phyloP scores from a whole-genome alignment of 2,329 filamentous ascomycete species.

The Didymellaceae sp. region DNA sequence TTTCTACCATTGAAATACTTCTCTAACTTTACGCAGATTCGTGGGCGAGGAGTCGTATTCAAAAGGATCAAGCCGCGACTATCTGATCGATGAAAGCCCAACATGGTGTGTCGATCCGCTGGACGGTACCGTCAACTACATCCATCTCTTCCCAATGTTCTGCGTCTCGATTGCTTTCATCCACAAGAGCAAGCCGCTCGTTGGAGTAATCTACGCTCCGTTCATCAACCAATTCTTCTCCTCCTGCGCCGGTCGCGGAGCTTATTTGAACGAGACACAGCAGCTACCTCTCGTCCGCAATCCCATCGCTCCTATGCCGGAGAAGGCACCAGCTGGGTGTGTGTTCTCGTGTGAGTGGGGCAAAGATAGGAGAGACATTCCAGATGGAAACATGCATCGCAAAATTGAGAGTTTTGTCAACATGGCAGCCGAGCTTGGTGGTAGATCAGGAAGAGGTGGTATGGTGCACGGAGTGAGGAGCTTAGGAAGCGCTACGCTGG shows the following conservation, averaged over 20 bases:
- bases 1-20: background rate
- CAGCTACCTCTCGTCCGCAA: conserved; percentile 68
- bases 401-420: conserved; percentile 79
- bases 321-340: conserved; percentile 70
- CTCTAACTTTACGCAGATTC: conserved; percentile 59
- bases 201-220: conserved; percentile 76
- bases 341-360: conserved; percentile 81
- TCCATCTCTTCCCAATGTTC: conserved; percentile 81
- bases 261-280: conserved; percentile 71
- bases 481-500: conserved; percentile 74
- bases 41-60: conserved; percentile 80
- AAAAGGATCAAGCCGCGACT: conserved; percentile 69
- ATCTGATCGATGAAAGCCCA: conserved; percentile 68
- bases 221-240: conserved; percentile 74
- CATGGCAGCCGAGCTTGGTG: conserved; percentile 71
- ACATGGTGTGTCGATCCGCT: conserved; percentile 81
- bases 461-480: conserved; percentile 82
- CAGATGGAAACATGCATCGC: conserved; percentile 71
- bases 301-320: conserved; percentile 68
- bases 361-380: conserved; percentile 72
- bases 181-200: conserved; percentile 63
- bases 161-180: conserved; percentile 78
- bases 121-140: conserved; percentile 82
- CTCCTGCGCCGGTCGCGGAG: conserved; percentile 68
- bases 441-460: conserved; percentile 69